Base-by-base conservation (phyloP, 345 rosid species). In the Cardamine occulta region DNA sequence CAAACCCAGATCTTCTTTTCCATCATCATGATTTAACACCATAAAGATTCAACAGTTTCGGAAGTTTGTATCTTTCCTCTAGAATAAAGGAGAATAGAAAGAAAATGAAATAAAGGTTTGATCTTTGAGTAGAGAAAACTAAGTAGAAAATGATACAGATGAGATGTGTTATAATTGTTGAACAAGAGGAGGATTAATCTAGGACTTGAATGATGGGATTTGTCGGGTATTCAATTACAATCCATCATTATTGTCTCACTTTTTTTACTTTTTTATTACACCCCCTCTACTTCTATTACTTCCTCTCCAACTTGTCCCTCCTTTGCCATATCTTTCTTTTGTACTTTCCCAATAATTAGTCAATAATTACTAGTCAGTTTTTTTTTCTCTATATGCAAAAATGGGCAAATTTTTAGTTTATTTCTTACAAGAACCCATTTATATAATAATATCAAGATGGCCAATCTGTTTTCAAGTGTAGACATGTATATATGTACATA, bases 1-100 rank as follows among this genome's bases (percentile, higher is more conserved):
- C 83, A 95, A 82, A 34, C 97, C 97, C 66, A 95, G 85, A 86
- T 89, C 99, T 42, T 89, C 93, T 79, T 89, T 87, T 63, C 92
- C 73, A 76, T 81, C 87, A 84, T 82, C 87, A 80, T 84, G 45
- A 58, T 34, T 47, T 66, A 7, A n/a, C 13, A 19, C 17, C 32
- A 28, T 11, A 1, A 31, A 7, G 47, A 47, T 13, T 35, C 4
- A 39, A 61, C 31, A 21, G 64, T 61, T 58, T 61, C 1, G 40
- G 10, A n/a, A 51, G 72, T n/a, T 68, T n/a, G 0, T 0, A 37
- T 13, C 7, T 70, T 28, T 28, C 12, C 18, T 40, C 8, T 69
- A 6, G 9, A 58, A 13, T 51, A 5, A 3, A 59, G 2, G 9
- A 53, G 8, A 51, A 12, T 4, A 49, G 10, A 15, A 26, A 52